These are phyloP conservation scores for Acanthamoeba healyi DNA, from an alignment of 208 protist species.

Conservation along the genomic window DNA sequence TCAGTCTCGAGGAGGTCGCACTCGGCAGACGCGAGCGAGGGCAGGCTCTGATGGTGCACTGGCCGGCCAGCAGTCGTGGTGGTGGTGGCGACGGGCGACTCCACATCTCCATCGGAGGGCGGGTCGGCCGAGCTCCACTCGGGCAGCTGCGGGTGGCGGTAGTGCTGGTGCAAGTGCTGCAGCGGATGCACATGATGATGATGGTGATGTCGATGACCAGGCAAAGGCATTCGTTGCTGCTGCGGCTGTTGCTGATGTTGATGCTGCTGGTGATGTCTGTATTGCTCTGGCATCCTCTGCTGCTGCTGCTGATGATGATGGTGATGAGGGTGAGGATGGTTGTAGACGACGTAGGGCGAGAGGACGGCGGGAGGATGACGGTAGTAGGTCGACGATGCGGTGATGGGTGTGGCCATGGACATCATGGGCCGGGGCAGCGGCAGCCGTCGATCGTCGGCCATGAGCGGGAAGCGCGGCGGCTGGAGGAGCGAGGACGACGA, in stretches of 20 bases:
- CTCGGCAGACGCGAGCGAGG: not conserved
- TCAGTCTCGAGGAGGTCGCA: not conserved
- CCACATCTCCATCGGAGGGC: slow-evolving; percentile 21
- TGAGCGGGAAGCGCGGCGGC: not conserved
- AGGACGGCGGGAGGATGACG: not conserved
- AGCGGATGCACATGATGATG: not conserved
- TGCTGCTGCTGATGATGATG: not conserved
- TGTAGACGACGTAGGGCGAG: not conserved
- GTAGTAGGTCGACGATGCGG: not conserved
- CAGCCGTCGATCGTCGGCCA: not conserved
- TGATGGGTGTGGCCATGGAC: no score
- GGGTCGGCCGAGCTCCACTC: not conserved
- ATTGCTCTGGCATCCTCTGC: no score
- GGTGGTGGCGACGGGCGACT: no score
- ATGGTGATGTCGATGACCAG: not conserved
- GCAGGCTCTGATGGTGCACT: not conserved
- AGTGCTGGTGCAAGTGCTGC: not conserved
- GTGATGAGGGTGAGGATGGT: not conserved
- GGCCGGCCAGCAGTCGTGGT: no score
- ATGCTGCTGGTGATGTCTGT: no score
- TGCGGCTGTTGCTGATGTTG: not conserved
- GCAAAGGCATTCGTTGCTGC: not conserved
- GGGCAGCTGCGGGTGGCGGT: not conserved
- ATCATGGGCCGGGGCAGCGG: not conserved
- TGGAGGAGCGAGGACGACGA: not conserved